Base-by-base conservation (phyloP, 345 rosid genomes). In the Salix dunnii region DNA sequence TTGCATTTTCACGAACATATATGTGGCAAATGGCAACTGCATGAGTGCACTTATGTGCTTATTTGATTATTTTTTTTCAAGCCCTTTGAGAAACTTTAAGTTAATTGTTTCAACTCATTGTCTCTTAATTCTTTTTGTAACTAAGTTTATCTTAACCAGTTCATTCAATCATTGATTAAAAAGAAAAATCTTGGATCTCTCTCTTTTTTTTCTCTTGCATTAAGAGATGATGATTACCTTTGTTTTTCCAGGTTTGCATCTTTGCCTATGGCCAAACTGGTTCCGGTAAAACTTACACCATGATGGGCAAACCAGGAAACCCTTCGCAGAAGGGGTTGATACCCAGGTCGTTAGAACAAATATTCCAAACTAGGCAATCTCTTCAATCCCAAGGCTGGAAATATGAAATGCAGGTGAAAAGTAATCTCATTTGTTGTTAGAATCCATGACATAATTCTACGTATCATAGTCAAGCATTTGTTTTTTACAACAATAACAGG, bases 251-350 rank as follows among this genome's bases (percentile, higher is more conserved):
- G 99, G 99, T 96, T 65, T 96, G 95, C 85, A 96, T 96, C 73
- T 96, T 96, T 79, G 98, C 99, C 40, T 96, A 96, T 78, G 99
- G 99, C 76, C 99, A 96, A 85, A 96, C 99, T 25, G 99, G 99
- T 28, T 96, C 99, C 0, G 98, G 99, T 35, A 93, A 96, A 80
- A 96, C 99, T 75, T 88, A 92, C 67, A 93, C 99, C 62, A 96
- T 96, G 99, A 96, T 93, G 99, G 99, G 99, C 42, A 93, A 77
- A 78, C 96, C 94, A 31, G 98, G 95, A 33, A 81, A 85, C 18
- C 87, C 74, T 16, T 92, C 84, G 51, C 89, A 85, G 40, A 90
- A 95, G 72, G 99, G 99, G 31, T 76, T 96, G 81, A 93, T 96
- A 46, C 99, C 99, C 0, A 92, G 97, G 23, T 90, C 94, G 48